These are phyloP conservation scores for Globisporangium emineosum DNA, from an alignment of 352 stramenopile species.

Conservation along the genomic window DNA sequence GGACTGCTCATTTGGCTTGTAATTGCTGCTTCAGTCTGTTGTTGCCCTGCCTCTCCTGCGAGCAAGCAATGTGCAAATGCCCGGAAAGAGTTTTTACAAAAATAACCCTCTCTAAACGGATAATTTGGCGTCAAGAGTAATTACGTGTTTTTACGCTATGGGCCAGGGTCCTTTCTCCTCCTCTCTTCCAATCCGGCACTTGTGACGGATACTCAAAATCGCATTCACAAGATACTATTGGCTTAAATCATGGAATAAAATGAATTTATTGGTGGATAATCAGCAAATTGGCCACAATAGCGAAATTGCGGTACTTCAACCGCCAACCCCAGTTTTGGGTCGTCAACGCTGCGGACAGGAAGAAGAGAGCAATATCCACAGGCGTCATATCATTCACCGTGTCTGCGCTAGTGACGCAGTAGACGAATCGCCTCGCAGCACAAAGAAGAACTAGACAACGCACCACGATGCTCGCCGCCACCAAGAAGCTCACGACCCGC, in stretches of 20 bases:
- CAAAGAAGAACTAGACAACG: constrained; percentile 3
- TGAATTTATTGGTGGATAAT: neutral
- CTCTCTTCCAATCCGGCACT: constrained; percentile 8
- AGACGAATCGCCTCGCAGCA: constrained; percentile 7
- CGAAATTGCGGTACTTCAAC: constrained; percentile 7
- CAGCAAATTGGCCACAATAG: neutral
- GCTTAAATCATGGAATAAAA: neutral
- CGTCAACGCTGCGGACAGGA: constrained; percentile 7
- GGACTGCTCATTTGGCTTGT: constrained; percentile 6
- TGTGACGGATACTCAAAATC: neutral
- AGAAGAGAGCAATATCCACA: neutral
- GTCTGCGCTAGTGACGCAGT: neutral
- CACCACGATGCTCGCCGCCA: constrained; percentile 26
- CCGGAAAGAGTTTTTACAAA: neutral
- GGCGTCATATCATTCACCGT: neutral
- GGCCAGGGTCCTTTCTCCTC: neutral
- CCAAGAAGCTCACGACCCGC: constrained; percentile 22
- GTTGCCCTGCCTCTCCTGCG: neutral
- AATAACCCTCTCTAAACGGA: constrained; percentile 5
- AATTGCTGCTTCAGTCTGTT: neutral
- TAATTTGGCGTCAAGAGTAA: neutral
- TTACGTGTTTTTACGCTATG: neutral
- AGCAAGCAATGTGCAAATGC: neutral
- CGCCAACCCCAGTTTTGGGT: neutral
- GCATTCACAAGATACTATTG: neutral